Percentiles rank a stretch among this genome's conserved stretches.
phyloP scores from a whole-genome alignment of 2,329 filamentous ascomycete genomes.

The Didymella pinodella region DNA sequence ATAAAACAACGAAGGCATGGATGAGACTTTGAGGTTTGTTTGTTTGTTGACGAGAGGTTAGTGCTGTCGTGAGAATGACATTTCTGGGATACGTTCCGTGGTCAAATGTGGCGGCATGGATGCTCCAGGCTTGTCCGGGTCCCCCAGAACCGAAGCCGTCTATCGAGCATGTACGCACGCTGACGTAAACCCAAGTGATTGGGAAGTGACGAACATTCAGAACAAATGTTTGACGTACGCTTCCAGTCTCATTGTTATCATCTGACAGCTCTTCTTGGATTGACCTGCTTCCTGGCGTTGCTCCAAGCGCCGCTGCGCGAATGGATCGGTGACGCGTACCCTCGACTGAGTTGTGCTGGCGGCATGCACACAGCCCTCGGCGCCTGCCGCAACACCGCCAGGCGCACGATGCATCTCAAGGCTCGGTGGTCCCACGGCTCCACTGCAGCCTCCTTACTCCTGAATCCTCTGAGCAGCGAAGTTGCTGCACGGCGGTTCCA shows the following conservation, averaged over 20 bases:
- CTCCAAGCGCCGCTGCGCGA: background rate
- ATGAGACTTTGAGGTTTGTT: background rate
- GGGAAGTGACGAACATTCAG: background rate
- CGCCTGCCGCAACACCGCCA: conserved; percentile 8
- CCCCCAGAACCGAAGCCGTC: conserved; percentile 10
- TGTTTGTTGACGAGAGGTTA: conserved; percentile 1
- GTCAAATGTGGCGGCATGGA: conserved; percentile 12
- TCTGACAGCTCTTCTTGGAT: background rate
- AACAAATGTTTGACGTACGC: background rate
- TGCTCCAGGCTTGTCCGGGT: background rate
- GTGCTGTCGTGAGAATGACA: background rate
- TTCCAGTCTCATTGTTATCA: background rate
- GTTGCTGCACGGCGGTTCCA: background rate
- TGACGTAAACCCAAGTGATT: conserved; percentile 1
- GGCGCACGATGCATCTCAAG: conserved; percentile 5
- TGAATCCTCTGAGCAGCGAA: background rate
- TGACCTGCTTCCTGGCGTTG: background rate
- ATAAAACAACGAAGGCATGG: background rate
- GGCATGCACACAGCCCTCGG: conserved; percentile 1
- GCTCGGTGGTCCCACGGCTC: background rate
- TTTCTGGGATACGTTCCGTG: conserved; percentile 1
- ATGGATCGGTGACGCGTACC: conserved; percentile 4
- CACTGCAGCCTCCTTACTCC: background rate
- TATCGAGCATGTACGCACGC: background rate
- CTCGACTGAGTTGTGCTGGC: background rate